Evolutionary conservation across 1,139 yeast genomes (phyloP), one percentile per base, ranked within the genome.

Genomic region (Blastobotrys ciferrii): DNA sequence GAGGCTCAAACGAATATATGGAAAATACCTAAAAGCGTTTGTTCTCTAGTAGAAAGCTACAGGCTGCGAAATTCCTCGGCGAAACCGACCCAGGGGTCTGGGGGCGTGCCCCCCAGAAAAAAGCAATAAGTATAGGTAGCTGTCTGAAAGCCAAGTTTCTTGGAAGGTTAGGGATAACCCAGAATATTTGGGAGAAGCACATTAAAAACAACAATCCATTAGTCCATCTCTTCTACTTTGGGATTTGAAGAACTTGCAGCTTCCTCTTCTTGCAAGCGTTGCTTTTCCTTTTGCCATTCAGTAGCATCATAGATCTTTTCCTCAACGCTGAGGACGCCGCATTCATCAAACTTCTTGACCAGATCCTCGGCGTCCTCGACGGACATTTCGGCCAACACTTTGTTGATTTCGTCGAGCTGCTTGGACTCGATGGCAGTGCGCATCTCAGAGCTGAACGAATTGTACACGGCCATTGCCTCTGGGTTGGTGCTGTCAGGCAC

Each of bases 291-390:
- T 39, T 80, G 74, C 72, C 84, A 85, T 50, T 82, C 86, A 14
- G 74, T 69, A 57, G 84, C 91, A 64, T 87, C 84, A 59, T 87
- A 92, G 51, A 87, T 69, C 54, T 84, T 72, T 7, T 86, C 92
- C 58, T 81, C 84, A 31, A 92, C 81, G 32, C 92, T 87, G 19
- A 92, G 81, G 23, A 88, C 91, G 4, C 91, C 92, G 61, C 92
- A 84, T 61, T 83, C 80, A 58, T 88, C 86, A 60, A 92, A 81
- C 48, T 80, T 66, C 52, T 84, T 91, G 58, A 92, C 77, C 7
- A 86, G 74, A 20, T 71, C 65, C 65, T 92, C 98, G 2, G 97
- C 97, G 41, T 87, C 91, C 31, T 78, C 86, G 4, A 91, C 74
- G 32, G 81, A 74, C 75, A 87, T 75, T n/a, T 74, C 73, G 1